A percentile compares a stretch with the other conserved stretches of the same genome.
These are phyloP conservation scores for Sporothrix pseudoabietina DNA, from an alignment of 2,329 filamentous ascomycete species.

Conservation along the genomic window DNA sequence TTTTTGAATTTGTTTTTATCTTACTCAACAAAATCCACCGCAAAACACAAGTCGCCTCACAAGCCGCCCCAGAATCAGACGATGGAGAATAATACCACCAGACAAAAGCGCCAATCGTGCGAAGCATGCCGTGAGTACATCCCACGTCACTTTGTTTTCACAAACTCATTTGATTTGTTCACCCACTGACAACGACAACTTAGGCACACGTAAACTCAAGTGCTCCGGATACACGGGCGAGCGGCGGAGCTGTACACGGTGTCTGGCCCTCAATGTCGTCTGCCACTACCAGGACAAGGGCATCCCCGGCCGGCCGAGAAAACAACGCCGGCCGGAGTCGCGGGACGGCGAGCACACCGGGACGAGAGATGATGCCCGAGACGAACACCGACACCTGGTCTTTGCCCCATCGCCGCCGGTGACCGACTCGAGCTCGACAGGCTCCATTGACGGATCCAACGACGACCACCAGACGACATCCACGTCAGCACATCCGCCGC, in stretches of 20 bases:
- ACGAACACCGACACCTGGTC: not conserved
- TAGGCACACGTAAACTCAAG: constrained; percentile 29
- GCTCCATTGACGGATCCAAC: not conserved
- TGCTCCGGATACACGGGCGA: constrained; percentile 26
- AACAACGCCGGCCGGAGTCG: constrained; percentile 20
- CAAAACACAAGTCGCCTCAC: not conserved
- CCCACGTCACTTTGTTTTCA: not conserved
- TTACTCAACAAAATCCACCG: not conserved
- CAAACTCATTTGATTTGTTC: not conserved
- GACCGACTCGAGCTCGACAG: not conserved
- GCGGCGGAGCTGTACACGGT: constrained; percentile 21
- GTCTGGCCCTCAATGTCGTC: constrained; percentile 6
- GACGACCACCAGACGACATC: not conserved
- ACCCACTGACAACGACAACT: not conserved
- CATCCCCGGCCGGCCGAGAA: constrained; percentile 25
- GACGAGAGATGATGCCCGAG: not conserved
- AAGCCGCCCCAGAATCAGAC: not conserved
- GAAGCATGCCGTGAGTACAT: constrained; percentile 29
- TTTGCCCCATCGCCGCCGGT: not conserved
- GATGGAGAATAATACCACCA: constrained; percentile 1
- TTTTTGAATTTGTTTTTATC: not conserved
- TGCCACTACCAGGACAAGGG: constrained; percentile 29
- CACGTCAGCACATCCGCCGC: not conserved
- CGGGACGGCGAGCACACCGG: not conserved
- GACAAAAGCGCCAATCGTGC: constrained; percentile 31